Percentiles rank a stretch among this genome's conserved stretches.
Conservation (phyloP, 1,284 basidiomycete genomes). For the Taiwanofungus camphoratus region DNA sequence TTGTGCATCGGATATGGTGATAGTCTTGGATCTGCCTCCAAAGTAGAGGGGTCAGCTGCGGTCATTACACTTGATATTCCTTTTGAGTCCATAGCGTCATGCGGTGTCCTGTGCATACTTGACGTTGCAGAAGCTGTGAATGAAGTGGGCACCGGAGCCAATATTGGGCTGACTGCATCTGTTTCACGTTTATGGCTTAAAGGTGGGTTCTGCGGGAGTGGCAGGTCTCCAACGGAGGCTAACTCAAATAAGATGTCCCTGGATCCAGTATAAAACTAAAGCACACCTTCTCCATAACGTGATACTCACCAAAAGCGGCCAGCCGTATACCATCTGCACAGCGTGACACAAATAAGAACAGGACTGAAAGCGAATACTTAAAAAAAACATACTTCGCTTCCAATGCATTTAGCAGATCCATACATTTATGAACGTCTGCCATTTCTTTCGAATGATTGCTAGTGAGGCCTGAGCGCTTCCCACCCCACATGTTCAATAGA, state of each 20-base stretch:
- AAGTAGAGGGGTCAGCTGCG: not conserved
- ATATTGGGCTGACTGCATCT: slow-evolving; percentile 39
- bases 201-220: slow-evolving; percentile 43
- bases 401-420: slow-evolving; percentile 47
- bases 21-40: not conserved
- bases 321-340: slow-evolving; percentile 39
- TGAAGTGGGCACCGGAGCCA: too few relatives aligned
- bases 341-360: too few relatives aligned
- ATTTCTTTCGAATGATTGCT: slow-evolving; percentile 56
- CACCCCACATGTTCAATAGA: slow-evolving; percentile 69
- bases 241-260: slow-evolving; percentile 67
- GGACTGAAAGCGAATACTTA: too few relatives aligned
- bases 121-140: not conserved
- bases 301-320: slow-evolving; percentile 36
- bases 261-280: not conserved
- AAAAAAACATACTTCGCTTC: slow-evolving; percentile 47
- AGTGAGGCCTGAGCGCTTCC: slow-evolving; percentile 51
- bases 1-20: slow-evolving; percentile 1
- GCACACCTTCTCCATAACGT: not conserved
- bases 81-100: slow-evolving; percentile 29
- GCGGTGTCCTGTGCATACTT: slow-evolving; percentile 13
- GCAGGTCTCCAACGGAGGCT: slow-evolving; percentile 59
- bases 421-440: slow-evolving; percentile 65
- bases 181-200: slow-evolving; percentile 53
- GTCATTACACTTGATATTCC: slow-evolving; percentile 23